Base-by-base conservation (phyloP, 768 basidiomycete genomes). In the Rhizopogon salebrosus region DNA sequence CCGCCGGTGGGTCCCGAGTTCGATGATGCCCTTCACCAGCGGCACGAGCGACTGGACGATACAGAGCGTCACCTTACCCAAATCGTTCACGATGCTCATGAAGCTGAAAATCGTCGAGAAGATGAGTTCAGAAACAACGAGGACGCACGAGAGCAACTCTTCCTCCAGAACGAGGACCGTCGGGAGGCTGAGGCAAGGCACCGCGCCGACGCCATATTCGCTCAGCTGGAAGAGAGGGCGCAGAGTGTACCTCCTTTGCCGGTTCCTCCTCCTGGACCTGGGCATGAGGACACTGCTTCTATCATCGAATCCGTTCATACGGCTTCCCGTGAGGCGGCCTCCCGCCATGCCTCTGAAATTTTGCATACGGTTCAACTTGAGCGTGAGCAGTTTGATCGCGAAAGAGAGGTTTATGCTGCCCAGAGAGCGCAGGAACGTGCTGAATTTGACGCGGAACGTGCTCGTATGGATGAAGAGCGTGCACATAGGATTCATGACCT, bases 31-130 rank as follows among this genome's bases (percentile, higher is more conserved):
- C 61, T 78, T 46, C 67, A 67, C 13, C 71, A 61, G 29, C 78
- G 78, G 9, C 67, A 80, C 0, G 76, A 82, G 51, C 80, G 80
- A 18, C 72, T 90, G 23, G 75, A 76, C 9, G 83, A 80, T 0
- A 73, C 80, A 18, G 80, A 83, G 48, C 66, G 71, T 18, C 74
- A 75, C 20, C 62, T 89, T 11, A 71, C 74, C 3, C 70, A 78
- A 27, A 71, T 79, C 5, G 71, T 75, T 8, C 70, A 73, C 7
- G 74, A 75, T 2, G 78, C 82, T 0, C 75, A 78, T 34, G 79
- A 80, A 48, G 80, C 79, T 1, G 89, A 92, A 60, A 76, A 80
- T 23, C 72, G 72, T 41, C 79, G 89, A 9, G 88, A 91, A 52
- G 65, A 64, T 7, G 80, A 83, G 27, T 90, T 88, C 68, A 76